Base-by-base conservation (phyloP, 768 basidiomycete species). In the Termitomyces sp. region DNA sequence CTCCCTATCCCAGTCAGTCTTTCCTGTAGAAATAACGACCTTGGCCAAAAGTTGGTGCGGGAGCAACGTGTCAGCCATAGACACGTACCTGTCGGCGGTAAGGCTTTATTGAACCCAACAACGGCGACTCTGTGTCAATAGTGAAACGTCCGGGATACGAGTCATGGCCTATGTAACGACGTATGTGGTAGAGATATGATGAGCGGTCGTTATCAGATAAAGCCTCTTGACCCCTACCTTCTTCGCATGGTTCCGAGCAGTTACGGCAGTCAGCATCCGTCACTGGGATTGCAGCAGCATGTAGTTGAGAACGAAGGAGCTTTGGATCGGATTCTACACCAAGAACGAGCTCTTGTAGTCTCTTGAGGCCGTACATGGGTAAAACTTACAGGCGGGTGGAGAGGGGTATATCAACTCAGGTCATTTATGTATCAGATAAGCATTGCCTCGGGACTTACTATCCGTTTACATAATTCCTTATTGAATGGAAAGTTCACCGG, bases 1-100 rank as follows among this genome's bases (percentile, higher is more conserved):
- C 45, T 94, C 87, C 44, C 79, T 78, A 41, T 85, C 82, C 95
- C 95, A 98, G 74, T 98, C 93, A 20, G 85, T 79, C 72, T 90
- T 87, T 6, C 93, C 93, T 0, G 94, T 96, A 1, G 92, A 95
- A 55, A 98, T 90, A 36, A 98, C 78, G 36, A 96, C 79, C 88
- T 95, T 24, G 68, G 36, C 13, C 49, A n/a, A 58, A 54, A 55
- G 57, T 52, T 49, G 15, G 15, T 37, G 15, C 13, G 36, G 34
- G 39, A 57, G 50, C 51, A 31, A 55, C 39, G 39, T 45, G 64
- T 16, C 42, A 48, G n/a, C 24, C 42, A 50, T 2, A 20, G 20
- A 22, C 44, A 63, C 67, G 39, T 62, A 88, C 91, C 78, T 94
- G 89, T 24, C 93, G 86, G 41, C 82, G 83, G 70, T 92, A 94